A percentile compares a stretch with the other conserved stretches of the same genome.
phyloP scores from a whole-genome alignment of 257 asterid species.

The Marsdenia floribunda region DNA sequence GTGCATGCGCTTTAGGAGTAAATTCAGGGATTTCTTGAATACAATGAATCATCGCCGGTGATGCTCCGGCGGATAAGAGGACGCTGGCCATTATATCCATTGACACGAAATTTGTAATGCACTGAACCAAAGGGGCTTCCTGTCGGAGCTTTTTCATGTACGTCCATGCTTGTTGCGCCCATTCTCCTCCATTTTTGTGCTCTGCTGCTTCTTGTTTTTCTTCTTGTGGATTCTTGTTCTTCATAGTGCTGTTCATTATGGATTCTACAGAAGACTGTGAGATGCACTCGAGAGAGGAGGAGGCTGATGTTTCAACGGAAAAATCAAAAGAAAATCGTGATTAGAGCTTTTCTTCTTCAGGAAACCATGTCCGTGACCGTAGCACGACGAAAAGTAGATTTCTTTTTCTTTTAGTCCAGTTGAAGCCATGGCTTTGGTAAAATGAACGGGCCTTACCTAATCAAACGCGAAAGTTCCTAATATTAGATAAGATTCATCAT shows the following conservation, averaged over 20 bases:
- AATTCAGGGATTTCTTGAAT: conserved; percentile 69
- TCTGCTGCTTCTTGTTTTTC: not conserved
- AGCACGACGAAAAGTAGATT: not conserved
- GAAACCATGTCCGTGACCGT: too few species aligned
- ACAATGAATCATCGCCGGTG: conserved; percentile 95
- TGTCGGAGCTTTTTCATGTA: conserved; percentile 40
- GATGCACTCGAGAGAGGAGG: not conserved
- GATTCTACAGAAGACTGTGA: not conserved
- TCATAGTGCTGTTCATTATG: not conserved
- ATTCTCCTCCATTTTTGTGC: not conserved
- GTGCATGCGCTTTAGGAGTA: conserved; percentile 62
- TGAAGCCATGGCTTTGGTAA: too few species aligned
- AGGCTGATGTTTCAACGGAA: not conserved
- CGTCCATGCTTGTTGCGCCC: conserved; percentile 53
- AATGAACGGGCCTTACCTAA: too few species aligned
- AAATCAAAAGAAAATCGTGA: not conserved
- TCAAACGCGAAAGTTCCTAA: too few species aligned
- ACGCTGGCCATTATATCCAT: conserved; percentile 89
- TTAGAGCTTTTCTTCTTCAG: not conserved
- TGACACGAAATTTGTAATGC: conserved; percentile 88
- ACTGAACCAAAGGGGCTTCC: conserved; percentile 66
- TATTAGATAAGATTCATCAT: too few species aligned
- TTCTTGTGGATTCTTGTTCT: not conserved
- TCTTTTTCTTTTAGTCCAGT: not conserved
- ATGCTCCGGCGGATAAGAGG: conserved; percentile 81